phyloP scores from a whole-genome alignment of 805 yeast genomes.

The Wickerhamomyces hampshirensis region DNA sequence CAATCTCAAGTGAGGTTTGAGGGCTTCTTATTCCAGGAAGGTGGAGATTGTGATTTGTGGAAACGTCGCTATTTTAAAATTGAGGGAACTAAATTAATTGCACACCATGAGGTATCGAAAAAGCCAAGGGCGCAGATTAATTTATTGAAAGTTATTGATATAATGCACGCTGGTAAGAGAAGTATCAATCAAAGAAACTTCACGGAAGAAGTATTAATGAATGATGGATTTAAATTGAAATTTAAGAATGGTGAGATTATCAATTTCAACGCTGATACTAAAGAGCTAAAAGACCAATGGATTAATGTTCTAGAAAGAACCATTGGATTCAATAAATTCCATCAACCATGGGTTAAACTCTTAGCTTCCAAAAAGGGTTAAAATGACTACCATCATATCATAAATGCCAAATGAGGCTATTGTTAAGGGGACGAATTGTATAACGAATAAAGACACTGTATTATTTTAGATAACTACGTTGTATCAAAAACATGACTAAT shows the following conservation, averaged over 20 bases:
- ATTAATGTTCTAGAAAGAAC: constrained; percentile 51
- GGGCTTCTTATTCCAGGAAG: constrained; percentile 82
- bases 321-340: constrained; percentile 48
- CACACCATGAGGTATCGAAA: constrained; percentile 65
- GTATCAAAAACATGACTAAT: background rate
- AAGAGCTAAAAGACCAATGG: constrained; percentile 62
- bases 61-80: constrained; percentile 71
- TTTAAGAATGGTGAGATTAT: constrained; percentile 80
- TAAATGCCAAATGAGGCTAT: background rate
- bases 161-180: constrained; percentile 31
- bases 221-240: constrained; percentile 68
- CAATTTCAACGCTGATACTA: constrained; percentile 79
- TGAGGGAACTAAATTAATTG: constrained; percentile 66
- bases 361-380: constrained; percentile 23
- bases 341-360: constrained; percentile 58
- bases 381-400: background rate
- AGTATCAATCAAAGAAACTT: constrained; percentile 44
- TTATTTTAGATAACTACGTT: background rate
- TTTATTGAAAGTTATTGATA: constrained; percentile 54
- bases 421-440: background rate
- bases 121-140: constrained; percentile 75
- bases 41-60: constrained; percentile 79
- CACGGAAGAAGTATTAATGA: constrained; percentile 65
- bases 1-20: constrained; percentile 38
- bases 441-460: constrained; percentile 1